Evolutionary conservation across 2,329 filamentous ascomycete genomes (phyloP), one percentile per base, ranked within the genome.

Genomic region (Aspergillus sp.): DNA sequence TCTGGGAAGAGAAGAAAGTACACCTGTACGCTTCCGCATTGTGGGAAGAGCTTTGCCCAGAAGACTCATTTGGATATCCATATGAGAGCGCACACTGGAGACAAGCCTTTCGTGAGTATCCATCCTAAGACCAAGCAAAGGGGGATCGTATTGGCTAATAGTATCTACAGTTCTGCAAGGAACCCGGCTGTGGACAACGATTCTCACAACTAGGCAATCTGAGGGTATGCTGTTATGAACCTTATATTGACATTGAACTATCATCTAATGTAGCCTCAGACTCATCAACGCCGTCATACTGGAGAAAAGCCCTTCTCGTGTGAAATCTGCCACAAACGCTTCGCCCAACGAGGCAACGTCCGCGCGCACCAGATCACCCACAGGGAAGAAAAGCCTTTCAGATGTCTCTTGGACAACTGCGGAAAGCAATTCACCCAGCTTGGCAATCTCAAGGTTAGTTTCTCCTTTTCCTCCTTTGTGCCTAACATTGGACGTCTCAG

Each of bases 61-160:
- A 95, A 91, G 71, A 95, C 90, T 1, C 91, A 97, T 60, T 78
- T 96, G 9, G 86, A 93, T 52, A 96, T 94, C 43, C 93, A 98
- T 66, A 83, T 81, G 41, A 80, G 90, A 54, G 85, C 86, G 4
- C 93, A 98, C 68, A 95, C 88, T 2, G 93, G 93, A 13, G 83
- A 86, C 46, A 93, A 90, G 65, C 91, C 91, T 51, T 96, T 91
- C 65, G 86, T 95, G 74, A 76, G 88, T 74, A 10, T 7, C 20
- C 17, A 10, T 6, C 9, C 7, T 9, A 20, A 10, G 17, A 20
- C 10, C 9, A 30, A 33, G 25, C 3, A 20, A 23, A 17, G 17
- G 13, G 13, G n/a, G 7, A 10, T 32, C 30, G 4, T 35, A 5
- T 30, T 30, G 25, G 25, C 17, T 20, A 43, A 25, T 46, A 32